Percentiles rank a stretch among this genome's conserved stretches.
Conservation (phyloP, 2,329 filamentous ascomycete species). For the Talaromyces sp. region DNA sequence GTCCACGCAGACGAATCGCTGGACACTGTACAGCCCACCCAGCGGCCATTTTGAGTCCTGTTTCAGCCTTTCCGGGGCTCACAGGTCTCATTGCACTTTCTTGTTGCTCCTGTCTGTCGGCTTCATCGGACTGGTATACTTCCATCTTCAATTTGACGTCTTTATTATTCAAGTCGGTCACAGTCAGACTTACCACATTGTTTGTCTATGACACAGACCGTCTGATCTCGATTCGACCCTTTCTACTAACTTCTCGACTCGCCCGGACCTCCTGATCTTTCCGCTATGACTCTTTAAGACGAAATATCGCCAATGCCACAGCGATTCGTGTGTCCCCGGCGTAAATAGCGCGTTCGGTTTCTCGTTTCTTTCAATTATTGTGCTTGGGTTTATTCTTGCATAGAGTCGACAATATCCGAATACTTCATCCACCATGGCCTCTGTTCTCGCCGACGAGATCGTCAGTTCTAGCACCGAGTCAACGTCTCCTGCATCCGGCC, state of each 20-base stretch:
- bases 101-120: neutral
- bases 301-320: slow-evolving; percentile 3
- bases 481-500: slow-evolving; percentile 27
- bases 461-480: slow-evolving; percentile 29
- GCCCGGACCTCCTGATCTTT: neutral
- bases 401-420: neutral
- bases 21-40: neutral
- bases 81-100: neutral
- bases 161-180: neutral
- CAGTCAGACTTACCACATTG: neutral
- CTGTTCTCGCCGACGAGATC: slow-evolving; percentile 26
- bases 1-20: slow-evolving; percentile 7
- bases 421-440: slow-evolving; percentile 24
- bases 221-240: neutral
- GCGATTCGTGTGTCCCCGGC: neutral
- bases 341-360: neutral
- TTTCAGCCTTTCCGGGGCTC: neutral
- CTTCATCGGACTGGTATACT: neutral
- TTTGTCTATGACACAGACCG: neutral
- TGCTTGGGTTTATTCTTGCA: neutral
- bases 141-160: neutral
- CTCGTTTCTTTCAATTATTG: neutral
- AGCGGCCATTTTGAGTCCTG: neutral
- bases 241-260: neutral
- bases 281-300: slow-evolving; percentile 1